These are phyloP conservation scores for Solanum dulcamara DNA, from an alignment of 257 asterid species.

Conservation along the genomic window DNA sequence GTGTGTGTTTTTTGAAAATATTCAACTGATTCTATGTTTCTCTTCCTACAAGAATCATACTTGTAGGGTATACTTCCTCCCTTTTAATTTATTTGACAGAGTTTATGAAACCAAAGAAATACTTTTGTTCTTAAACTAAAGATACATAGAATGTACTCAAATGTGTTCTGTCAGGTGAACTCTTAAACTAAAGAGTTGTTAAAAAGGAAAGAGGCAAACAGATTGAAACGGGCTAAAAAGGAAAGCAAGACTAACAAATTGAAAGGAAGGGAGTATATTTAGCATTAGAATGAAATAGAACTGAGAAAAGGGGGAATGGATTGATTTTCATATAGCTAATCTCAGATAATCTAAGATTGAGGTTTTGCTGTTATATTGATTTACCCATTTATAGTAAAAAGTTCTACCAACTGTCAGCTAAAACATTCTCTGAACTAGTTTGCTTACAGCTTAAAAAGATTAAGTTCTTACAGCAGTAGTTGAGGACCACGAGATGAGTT, in stretches of 20 bases:
- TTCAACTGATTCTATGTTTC: neutral
- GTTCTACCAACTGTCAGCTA: neutral
- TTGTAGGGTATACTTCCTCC: too few relatives aligned
- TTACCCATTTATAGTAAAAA: neutral
- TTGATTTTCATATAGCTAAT: neutral
- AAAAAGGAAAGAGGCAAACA: neutral
- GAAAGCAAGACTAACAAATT: neutral
- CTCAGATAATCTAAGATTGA: neutral
- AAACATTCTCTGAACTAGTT: neutral
- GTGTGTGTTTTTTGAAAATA: neutral
- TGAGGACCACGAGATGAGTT: neutral
- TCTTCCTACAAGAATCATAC: neutral
- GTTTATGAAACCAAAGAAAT: neutral
- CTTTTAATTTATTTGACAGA: neutral
- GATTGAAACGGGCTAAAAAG: neutral
- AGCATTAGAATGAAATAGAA: neutral
- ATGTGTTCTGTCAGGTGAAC: neutral
- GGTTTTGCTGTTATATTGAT: neutral
- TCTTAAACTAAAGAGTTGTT: neutral
- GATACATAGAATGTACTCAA: neutral
- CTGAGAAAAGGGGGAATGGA: neutral
- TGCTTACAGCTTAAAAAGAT: neutral
- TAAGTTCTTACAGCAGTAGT: neutral
- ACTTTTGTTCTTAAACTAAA: neutral
- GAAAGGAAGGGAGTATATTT: neutral